Evolutionary conservation across 1,284 basidiomycete species (phyloP), one percentile per base, ranked within the genome.

Genomic region (Cutaneotrichosporon sp.): DNA sequence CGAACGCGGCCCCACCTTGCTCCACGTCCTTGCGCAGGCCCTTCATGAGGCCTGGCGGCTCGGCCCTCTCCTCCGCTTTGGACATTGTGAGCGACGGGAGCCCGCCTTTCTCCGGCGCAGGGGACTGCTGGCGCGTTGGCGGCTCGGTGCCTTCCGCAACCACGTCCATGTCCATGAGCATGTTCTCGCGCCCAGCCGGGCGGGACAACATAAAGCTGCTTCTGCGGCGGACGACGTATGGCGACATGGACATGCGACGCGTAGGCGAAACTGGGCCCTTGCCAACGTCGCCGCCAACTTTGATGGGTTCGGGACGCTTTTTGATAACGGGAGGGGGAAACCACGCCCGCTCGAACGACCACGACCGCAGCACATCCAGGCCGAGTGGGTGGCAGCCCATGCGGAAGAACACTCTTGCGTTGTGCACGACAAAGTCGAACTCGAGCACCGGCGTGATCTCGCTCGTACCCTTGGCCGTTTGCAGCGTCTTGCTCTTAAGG

Each of bases 301-400:
- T 31, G 51, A 61, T 38, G 5, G 60, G 34, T 38, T 50, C 36
- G 16, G 58, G 60, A 61, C 62, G 58, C 57, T 40, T 64, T 4
- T 42, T 40, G 21, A 11, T 2, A 63, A 61, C 65, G 58, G 51
- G 57, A 51, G 61, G 70, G 26, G 77, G 75, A 70, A 79, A 75
- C 65, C 72, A 76, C 1, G 92, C 90, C 56, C 89, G 85, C 61
- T 91, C 90, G 76, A 97, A 97, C 2, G 89, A 89, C 94, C 94
- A 97, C 0, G 90, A 89, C 30, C 86, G 86, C 47, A 96, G 87
- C 14, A 97, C 86, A 72, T 91, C 88, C 30, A 97, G 84, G 4
- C 92, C 94, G 14, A 98, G 82, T 5, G 86, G 85, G 76, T 97
- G 93, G 71, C 94, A 98, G n/a, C 96, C 94, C 92, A 97, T 94